These are phyloP conservation scores for Kuraishia molischiana DNA, from an alignment of 805 yeast genomes.

Conservation along the genomic window DNA sequence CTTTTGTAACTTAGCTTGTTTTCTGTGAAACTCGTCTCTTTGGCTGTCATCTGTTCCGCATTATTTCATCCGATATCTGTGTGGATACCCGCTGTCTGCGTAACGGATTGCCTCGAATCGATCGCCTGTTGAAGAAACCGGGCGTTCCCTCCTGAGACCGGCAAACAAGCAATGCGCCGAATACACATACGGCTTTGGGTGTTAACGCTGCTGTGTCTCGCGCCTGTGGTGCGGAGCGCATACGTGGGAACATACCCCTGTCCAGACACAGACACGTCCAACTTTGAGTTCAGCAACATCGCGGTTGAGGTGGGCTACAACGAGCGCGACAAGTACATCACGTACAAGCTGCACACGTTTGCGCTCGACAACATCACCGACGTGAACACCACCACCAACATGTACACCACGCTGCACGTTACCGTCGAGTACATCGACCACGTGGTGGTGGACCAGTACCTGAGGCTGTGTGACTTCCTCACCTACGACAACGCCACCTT, in stretches of 20 bases:
- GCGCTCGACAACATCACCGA: conserved; percentile 24
- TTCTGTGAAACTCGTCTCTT: no score
- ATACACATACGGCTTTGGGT: no score
- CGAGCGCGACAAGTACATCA: conserved; percentile 4
- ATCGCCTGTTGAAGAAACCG: no score
- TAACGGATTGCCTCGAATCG: no score
- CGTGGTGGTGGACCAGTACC: conserved; percentile 25
- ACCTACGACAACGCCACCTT: conserved; percentile 6
- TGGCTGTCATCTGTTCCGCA: no score
- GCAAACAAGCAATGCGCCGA: no score
- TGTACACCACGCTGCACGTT: conserved; percentile 38
- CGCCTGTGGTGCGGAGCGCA: conserved; percentile 4
- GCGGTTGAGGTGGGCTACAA: conserved; percentile 6
- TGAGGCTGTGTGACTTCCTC: conserved; percentile 29
- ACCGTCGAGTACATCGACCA: conserved; percentile 33
- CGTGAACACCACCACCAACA: conserved; percentile 33
- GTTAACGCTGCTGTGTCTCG: not conserved
- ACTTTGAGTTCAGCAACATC: conserved; percentile 3
- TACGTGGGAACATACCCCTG: conserved; percentile 6
- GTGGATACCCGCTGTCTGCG: no score
- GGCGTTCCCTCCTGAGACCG: no score
- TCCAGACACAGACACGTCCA: not conserved
- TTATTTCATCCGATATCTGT: no score
- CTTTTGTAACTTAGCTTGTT: no score
- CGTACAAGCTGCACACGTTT: conserved; percentile 5